These are phyloP conservation scores for Lantana camara DNA, from an alignment of 257 asterid species.

Conservation along the genomic window DNA sequence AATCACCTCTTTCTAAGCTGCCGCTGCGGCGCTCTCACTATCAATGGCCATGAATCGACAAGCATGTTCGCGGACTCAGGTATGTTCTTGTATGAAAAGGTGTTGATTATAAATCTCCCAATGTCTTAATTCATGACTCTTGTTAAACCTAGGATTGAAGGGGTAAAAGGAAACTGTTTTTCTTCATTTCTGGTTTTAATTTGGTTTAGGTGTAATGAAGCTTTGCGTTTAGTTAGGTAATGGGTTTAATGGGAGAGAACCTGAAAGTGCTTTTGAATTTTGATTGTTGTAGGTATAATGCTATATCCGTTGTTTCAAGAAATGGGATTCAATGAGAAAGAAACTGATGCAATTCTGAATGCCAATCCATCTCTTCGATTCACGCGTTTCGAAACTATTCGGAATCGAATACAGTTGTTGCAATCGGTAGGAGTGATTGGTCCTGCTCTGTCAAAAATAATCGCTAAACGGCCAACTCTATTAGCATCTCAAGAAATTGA, in stretches of 20 bases:
- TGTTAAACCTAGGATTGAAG: not conserved
- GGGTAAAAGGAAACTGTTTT: too few species aligned
- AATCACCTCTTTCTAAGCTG: conserved; percentile 33
- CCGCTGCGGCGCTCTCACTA: conserved; percentile 42
- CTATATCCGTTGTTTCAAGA: conserved; percentile 57
- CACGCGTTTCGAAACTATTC: conserved; percentile 51
- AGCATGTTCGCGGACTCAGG: conserved; percentile 34
- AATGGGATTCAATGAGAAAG: conserved; percentile 61
- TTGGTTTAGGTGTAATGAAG: not conserved
- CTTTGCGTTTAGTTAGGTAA: not conserved
- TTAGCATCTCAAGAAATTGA: conserved; percentile 60
- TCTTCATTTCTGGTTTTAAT: not conserved
- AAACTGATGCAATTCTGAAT: conserved; percentile 56
- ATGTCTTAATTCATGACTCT: not conserved
- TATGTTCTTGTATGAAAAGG: conserved; percentile 28
- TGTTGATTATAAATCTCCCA: not conserved
- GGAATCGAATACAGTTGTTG: conserved; percentile 44
- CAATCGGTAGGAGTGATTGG: conserved; percentile 58
- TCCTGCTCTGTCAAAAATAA: conserved; percentile 53
- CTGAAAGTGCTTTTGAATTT: not conserved
- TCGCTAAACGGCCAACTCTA: conserved; percentile 58
- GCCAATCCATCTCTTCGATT: conserved; percentile 43
- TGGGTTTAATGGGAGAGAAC: conserved; percentile 10
- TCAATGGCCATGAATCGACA: conserved; percentile 32
- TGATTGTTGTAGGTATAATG: conserved; percentile 42